Percentiles rank a stretch among this genome's conserved stretches.
Evolutionary conservation across 1,139 yeast genomes (phyloP).

Genomic region (Kodamaea ohmeri): DNA sequence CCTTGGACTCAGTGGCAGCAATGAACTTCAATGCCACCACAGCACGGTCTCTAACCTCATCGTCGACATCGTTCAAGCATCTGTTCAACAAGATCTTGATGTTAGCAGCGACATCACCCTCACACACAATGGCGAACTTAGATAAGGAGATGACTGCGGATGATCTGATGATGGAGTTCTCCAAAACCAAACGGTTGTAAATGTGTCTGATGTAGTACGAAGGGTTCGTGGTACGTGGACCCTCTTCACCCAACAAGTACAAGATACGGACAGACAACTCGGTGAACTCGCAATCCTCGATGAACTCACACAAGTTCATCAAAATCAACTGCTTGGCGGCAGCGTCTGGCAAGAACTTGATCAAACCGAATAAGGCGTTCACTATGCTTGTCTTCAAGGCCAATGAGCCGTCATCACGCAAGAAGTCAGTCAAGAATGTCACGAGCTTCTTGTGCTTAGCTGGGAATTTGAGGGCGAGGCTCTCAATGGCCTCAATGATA

Average conservation of each 20-base stretch:
- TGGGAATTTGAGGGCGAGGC: slow-evolving; percentile 91
- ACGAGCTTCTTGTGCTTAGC: slow-evolving; percentile 82
- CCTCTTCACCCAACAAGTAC: slow-evolving; percentile 90
- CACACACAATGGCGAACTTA: slow-evolving; percentile 82
- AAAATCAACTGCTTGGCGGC: slow-evolving; percentile 78
- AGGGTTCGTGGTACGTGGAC: slow-evolving; percentile 84
- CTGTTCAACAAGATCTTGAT: slow-evolving; percentile 75
- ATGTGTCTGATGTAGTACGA: slow-evolving; percentile 93
- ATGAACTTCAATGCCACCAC: slow-evolving; percentile 77
- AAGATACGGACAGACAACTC: slow-evolving; percentile 88
- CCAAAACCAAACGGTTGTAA: slow-evolving; percentile 93
- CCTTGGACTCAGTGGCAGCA: slow-evolving; percentile 20
- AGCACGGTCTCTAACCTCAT: slow-evolving; percentile 98
- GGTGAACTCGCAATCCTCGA: slow-evolving; percentile 96
- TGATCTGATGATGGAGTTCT: slow-evolving; percentile 90
- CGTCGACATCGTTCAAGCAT: slow-evolving; percentile 86
- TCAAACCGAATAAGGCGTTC: slow-evolving; percentile 88
- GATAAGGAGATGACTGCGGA: slow-evolving; percentile 93
- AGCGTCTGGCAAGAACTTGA: slow-evolving; percentile 75
- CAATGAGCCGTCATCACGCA: slow-evolving; percentile 89
- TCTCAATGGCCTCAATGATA: slow-evolving; percentile 91
- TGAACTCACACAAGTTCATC: slow-evolving; percentile 90
- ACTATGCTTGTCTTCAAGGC: slow-evolving; percentile 82
- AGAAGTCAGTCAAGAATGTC: slow-evolving; percentile 74
- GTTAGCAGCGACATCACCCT: slow-evolving; percentile 62